Evolutionary conservation across 305 asterid genomes (phyloP), one percentile per base, ranked within the genome.

Genomic region (Striga hermonthica): DNA sequence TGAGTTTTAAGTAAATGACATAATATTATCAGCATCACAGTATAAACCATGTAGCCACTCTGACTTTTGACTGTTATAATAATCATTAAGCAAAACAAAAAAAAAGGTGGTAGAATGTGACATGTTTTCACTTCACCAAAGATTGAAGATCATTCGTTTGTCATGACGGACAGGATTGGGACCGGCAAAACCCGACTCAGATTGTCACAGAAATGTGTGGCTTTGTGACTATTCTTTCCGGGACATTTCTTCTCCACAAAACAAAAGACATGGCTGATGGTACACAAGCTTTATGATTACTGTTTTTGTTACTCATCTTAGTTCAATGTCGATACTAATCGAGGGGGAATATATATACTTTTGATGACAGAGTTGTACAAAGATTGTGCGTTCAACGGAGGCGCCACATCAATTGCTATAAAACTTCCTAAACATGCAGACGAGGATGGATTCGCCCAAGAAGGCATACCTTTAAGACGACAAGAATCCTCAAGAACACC

Each of bases 241-340:
- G 97, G 62, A 90, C 97, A 10, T 90, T 87, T 80, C 97, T 90
- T 75, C 95, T 90, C 60, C 97, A 90, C 92, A 90, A 82, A 74
- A 90, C 97, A 4, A 90, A 90, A 74, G 97, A 90, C 83, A 87
- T 87, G 96, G 86, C 67, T 35, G 94, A 87, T 10, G 84, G 95
- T 87, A 79, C 11, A 69, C 11, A 69, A 52, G 7, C 9, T 66
- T 6, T 41, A 52, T 47, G 57, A 14, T 52, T 53, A 43, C 54
- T 53, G 12, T 8, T 12, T 0, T 12, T 12, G 12, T n/a, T 41
- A 5, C 6, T 22, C 31, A 2, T 22, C 31, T 22, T 22, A 22
- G 31, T 22, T 22, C 31, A 22, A 22, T 22, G 31, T 22, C 2
- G 31, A 22, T 22, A 22, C 31, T 22, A 22, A 22, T 22, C 1